phyloP scores from a whole-genome alignment of 78 protist genomes.

The slime mould (Dictyostelium discoideum) region DNA sequence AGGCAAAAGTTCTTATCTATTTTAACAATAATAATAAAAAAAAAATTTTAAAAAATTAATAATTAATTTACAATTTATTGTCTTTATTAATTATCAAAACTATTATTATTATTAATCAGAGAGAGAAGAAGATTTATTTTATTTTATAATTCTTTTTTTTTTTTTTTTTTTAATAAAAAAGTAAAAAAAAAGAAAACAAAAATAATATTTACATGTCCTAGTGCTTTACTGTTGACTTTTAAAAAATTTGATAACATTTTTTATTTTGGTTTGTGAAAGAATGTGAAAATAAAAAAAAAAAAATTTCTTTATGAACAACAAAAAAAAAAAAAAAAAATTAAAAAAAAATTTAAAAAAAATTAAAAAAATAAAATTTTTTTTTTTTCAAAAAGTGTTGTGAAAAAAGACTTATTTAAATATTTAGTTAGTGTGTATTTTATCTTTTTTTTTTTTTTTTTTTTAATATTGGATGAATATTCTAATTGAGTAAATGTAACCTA shows the following conservation, averaged over 20 bases:
- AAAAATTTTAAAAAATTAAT: neutral
- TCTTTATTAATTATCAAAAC: neutral
- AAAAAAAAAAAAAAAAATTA: neutral
- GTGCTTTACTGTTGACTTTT: neutral
- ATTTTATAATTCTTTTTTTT: neutral
- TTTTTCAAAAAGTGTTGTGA: too few relatives aligned
- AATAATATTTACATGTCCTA: conserved; percentile 3
- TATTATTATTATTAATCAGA: too few relatives aligned
- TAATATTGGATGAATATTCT: too few relatives aligned
- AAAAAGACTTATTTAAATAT: too few relatives aligned
- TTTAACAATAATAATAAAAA: neutral
- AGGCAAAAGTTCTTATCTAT: conserved; percentile 40
- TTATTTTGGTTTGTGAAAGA: neutral
- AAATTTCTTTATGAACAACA: neutral
- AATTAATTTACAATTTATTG: neutral
- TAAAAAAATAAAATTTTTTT: neutral
- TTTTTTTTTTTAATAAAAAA: neutral
- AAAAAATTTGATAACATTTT: conserved; percentile 12
- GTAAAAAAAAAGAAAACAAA: neutral
- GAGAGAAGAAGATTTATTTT: too few relatives aligned
- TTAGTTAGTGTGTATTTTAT: too few relatives aligned
- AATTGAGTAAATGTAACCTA: too few relatives aligned
- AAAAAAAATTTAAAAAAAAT: neutral
- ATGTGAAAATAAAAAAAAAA: conserved; percentile 3
- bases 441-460: too few relatives aligned